Evolutionary conservation across 805 yeast species (phyloP).

Genomic region (Candida adriatica): DNA sequence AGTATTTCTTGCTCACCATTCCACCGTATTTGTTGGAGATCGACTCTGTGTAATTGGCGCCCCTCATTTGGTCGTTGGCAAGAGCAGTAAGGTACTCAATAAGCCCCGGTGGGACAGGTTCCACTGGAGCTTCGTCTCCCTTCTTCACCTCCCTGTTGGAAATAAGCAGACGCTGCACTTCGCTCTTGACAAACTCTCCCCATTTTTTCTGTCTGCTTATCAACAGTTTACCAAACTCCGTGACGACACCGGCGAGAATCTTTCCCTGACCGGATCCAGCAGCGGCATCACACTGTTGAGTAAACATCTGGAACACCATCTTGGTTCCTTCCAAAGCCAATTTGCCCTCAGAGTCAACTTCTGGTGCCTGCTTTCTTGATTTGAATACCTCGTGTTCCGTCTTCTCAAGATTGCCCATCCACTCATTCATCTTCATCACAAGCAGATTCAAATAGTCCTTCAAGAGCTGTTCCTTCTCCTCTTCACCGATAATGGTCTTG

Average conservation of each 20-base stretch:
- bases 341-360: conserved; percentile 54
- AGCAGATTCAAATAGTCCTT: conserved; percentile 74
- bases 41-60: conserved; percentile 64
- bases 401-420: conserved; percentile 67
- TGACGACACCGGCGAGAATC: conserved; percentile 71
- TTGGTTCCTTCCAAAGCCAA: conserved; percentile 71
- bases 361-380: conserved; percentile 68
- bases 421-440: conserved; percentile 69
- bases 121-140: conserved; percentile 32
- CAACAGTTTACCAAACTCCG: conserved; percentile 57
- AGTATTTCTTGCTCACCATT: conserved; percentile 60
- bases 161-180: conserved; percentile 34
- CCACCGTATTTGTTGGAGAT: conserved; percentile 58
- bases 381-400: conserved; percentile 62
- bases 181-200: conserved; percentile 46
- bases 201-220: conserved; percentile 58
- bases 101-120: conserved; percentile 62
- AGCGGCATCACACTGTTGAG: conserved; percentile 87
- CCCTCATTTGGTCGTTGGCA: conserved; percentile 76
- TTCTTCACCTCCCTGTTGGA: conserved; percentile 20
- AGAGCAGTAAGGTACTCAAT: conserved; percentile 76
- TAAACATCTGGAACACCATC: conserved; percentile 72
- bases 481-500: conserved; percentile 60
- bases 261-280: conserved; percentile 78
- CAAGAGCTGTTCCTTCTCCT: conserved; percentile 62